phyloP scores from a whole-genome alignment of 2,329 filamentous ascomycete species.

The Venturia aucupariae region DNA sequence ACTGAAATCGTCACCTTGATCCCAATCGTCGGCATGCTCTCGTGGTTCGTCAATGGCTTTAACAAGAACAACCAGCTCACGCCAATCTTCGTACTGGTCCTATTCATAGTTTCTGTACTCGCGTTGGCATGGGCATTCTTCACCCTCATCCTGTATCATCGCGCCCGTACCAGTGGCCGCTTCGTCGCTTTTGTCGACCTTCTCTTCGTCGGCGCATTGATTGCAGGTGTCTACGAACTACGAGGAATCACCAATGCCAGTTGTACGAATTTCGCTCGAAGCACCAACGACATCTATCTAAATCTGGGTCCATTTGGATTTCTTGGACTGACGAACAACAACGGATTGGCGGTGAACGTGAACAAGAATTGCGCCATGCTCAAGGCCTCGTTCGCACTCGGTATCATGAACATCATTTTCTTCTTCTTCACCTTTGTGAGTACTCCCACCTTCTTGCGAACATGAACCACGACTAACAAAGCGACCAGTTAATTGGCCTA shows the following conservation, averaged over 20 bases:
- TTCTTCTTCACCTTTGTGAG: constrained; percentile 67
- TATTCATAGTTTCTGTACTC: constrained; percentile 56
- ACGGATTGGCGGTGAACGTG: constrained; percentile 42
- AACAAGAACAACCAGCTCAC: constrained; percentile 48
- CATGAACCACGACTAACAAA: not conserved
- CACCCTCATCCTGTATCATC: constrained; percentile 50
- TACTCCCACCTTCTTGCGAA: constrained; percentile 5
- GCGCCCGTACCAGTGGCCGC: constrained; percentile 47
- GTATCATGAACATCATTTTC: constrained; percentile 76
- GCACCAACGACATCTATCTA: constrained; percentile 41
- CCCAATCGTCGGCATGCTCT: constrained; percentile 54
- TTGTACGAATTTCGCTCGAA: constrained; percentile 45
- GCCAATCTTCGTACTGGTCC: constrained; percentile 50
- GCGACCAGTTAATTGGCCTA: constrained; percentile 50
- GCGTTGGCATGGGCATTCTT: constrained; percentile 52
- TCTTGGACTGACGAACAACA: constrained; percentile 39
- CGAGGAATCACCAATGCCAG: constrained; percentile 50
- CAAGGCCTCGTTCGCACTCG: constrained; percentile 81
- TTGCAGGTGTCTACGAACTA: constrained; percentile 50
- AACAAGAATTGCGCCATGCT: constrained; percentile 84
- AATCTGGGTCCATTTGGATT: constrained; percentile 54
- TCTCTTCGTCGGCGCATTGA: constrained; percentile 54
- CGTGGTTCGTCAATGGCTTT: constrained; percentile 54
- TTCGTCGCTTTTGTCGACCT: constrained; percentile 56
- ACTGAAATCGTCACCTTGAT: constrained; percentile 54